A percentile compares a stretch with the other conserved stretches of the same genome.
These are phyloP conservation scores for Quercus dentata DNA, from an alignment of 306 rosid genomes.

Conservation along the genomic window DNA sequence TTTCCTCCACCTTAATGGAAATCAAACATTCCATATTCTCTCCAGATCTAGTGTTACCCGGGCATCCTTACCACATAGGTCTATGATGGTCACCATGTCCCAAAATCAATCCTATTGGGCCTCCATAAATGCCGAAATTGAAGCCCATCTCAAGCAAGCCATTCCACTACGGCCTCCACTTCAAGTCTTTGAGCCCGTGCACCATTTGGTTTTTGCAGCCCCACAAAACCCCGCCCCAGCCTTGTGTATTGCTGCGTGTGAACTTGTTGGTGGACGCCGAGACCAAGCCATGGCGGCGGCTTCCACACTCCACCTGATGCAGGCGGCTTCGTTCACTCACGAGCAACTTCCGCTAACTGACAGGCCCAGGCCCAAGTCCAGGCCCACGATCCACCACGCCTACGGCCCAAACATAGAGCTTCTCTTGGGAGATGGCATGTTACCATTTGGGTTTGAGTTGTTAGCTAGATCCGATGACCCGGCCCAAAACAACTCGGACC, in stretches of 20 bases:
- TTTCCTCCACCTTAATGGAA: neutral
- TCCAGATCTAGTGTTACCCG: conserved; percentile 4
- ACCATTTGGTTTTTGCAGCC: conserved; percentile 33
- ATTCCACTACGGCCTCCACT: conserved; percentile 51
- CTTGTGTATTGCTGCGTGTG: conserved; percentile 65
- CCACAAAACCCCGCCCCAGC: conserved; percentile 57
- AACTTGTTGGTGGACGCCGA: conserved; percentile 53
- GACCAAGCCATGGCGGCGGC: conserved; percentile 62
- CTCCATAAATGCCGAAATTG: conserved; percentile 47
- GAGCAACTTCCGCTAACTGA: conserved; percentile 40
- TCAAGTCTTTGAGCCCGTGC: conserved; percentile 64
- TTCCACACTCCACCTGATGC: conserved; percentile 46
- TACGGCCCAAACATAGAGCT: conserved; percentile 43
- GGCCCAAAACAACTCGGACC: conserved; percentile 30
- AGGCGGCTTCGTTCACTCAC: conserved; percentile 30
- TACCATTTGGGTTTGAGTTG: conserved; percentile 51
- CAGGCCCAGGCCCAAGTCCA: conserved; percentile 21
- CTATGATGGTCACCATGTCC: conserved; percentile 18
- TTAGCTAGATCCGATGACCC: conserved; percentile 33
- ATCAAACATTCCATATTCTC: conserved; percentile 8
- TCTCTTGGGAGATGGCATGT: conserved; percentile 42
- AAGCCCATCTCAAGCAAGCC: conserved; percentile 46
- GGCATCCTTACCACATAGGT: conserved; percentile 4
- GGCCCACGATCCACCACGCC: neutral
- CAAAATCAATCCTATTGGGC: conserved; percentile 28